Evolutionary conservation across 805 yeast genomes (phyloP).

Genomic region (Pachysolen tannophilus): DNA sequence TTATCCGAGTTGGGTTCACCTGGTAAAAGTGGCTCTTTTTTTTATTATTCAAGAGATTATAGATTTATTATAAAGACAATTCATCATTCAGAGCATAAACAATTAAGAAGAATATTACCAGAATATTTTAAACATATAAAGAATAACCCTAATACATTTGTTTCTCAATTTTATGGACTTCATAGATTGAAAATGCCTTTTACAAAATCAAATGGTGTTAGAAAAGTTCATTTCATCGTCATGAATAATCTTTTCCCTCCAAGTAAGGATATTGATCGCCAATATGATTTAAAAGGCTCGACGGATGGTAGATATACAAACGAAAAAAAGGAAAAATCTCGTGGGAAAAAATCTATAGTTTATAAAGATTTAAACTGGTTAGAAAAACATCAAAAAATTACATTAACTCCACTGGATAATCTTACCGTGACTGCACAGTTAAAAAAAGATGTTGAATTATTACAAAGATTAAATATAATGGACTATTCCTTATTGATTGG

Average conservation of each 20-base stretch:
- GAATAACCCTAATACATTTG: slow-evolving; percentile 76
- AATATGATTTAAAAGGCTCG: slow-evolving; percentile 91
- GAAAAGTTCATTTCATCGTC: slow-evolving; percentile 86
- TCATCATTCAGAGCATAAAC: slow-evolving; percentile 87
- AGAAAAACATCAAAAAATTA: slow-evolving; percentile 52
- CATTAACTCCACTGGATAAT: slow-evolving; percentile 67
- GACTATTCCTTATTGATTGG: slow-evolving; percentile 91
- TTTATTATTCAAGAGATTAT: slow-evolving; percentile 90
- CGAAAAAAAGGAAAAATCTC: slow-evolving; percentile 21
- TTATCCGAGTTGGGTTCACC: slow-evolving; percentile 91
- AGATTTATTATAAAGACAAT: slow-evolving; percentile 93
- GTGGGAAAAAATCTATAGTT: slow-evolving; percentile 33
- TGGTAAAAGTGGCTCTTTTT: slow-evolving; percentile 94
- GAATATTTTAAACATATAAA: slow-evolving; percentile 78
- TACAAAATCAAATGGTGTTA: slow-evolving; percentile 34
- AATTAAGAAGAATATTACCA: slow-evolving; percentile 62
- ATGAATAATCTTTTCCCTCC: slow-evolving; percentile 98
- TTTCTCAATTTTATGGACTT: slow-evolving; percentile 94
- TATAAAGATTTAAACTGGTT: slow-evolving; percentile 89
- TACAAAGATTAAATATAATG: slow-evolving; percentile 80
- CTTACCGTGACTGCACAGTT: slow-evolving; percentile 60
- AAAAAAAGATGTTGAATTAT: slow-evolving; percentile 62
- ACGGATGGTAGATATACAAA: slow-evolving; percentile 68
- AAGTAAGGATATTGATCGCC: slow-evolving; percentile 73
- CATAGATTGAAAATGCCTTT: slow-evolving; percentile 90